Percentiles rank a stretch among this genome's conserved stretches.
These are phyloP conservation scores for Xerocomus spinulosus DNA, from an alignment of 768 basidiomycete species.

Conservation along the genomic window DNA sequence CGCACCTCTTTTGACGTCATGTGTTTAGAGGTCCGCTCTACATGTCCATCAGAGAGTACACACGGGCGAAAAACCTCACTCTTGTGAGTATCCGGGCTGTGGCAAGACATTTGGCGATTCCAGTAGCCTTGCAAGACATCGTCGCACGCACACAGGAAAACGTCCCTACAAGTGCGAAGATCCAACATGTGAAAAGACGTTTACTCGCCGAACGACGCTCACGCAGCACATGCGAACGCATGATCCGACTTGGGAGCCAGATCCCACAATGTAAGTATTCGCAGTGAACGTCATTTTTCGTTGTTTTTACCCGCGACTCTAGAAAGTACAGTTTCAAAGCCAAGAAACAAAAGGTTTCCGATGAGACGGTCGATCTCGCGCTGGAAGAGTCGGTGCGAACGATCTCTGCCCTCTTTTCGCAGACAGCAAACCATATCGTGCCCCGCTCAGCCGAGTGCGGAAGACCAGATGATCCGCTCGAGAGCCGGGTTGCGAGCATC, in stretches of 20 bases:
- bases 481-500: conserved; percentile 68
- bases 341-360: conserved; percentile 53
- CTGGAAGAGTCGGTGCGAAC: conserved; percentile 72
- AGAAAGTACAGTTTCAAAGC: conserved; percentile 80
- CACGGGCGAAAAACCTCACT: conserved; percentile 90
- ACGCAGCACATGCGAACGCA: conserved; percentile 87
- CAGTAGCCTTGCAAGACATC: conserved; percentile 86
- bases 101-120: conserved; percentile 88
- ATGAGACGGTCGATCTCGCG: conserved; percentile 53
- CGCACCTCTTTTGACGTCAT: conserved; percentile 10
- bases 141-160: conserved; percentile 84
- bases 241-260: conserved; percentile 80
- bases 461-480: conserved; percentile 42
- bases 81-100: conserved; percentile 85
- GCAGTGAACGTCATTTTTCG: conserved; percentile 3
- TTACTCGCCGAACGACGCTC: conserved; percentile 79
- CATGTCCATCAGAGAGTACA: conserved; percentile 88
- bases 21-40: conserved; percentile 72
- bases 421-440: conserved; percentile 38
- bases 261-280: conserved; percentile 67
- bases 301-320: conserved; percentile 15
- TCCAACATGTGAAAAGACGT: conserved; percentile 79
- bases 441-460: conserved; percentile 30
- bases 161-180: conserved; percentile 85
- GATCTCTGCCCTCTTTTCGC: conserved; percentile 62